Evolutionary conservation across 257 asterid genomes (phyloP), one percentile per base, ranked within the genome.

Genomic region (Mitragyna speciosa): DNA sequence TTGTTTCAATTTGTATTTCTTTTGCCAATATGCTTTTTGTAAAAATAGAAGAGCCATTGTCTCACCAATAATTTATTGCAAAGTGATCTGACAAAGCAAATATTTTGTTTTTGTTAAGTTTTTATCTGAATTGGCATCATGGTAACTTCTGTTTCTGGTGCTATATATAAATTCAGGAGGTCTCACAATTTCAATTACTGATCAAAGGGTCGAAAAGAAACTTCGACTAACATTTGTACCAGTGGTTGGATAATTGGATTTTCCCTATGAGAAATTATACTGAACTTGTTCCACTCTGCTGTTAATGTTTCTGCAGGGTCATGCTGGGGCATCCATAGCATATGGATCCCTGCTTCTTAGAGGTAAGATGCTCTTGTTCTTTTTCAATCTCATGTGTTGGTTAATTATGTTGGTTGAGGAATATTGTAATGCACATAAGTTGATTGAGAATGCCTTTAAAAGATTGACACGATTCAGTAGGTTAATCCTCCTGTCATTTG

Each of bases 311-410:
- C 65, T 81, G 71, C 73, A 95, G 98, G 98, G 99, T 72, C 98
- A 92, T 87, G 85, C 92, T 70, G 99, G 97, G 56, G 93, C 99
- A 80, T 94, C 99, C 69, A 78, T 93, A 66, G 97, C 99, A 48
- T 95, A 88, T 68, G 99, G 99, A 77, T 95, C 99, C 68, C 93
- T 95, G 79, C 93, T 95, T 70, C 93, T 93, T 72, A 87, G 87
- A 89, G 99, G 94, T 88, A 84, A 69, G 88, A 56, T 33, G 28
- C 14, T 4, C 70, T 47, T 66, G 79, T 73, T 76, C 75, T 28
- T 51, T 56, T 28, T 33, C 39, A 26, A 0, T 19, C 4, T 58
- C 7, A 41, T 75, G 79, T 24, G 0, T 56, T 56, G 28, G 31
- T 48, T 65, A 65, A 16, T 31, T 33, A n/a, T 43, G 39, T 70